A percentile compares a stretch with the other conserved stretches of the same genome.
These are phyloP conservation scores for Metschnikowia lunata DNA, from an alignment of 805 yeast genomes.

Conservation along the genomic window DNA sequence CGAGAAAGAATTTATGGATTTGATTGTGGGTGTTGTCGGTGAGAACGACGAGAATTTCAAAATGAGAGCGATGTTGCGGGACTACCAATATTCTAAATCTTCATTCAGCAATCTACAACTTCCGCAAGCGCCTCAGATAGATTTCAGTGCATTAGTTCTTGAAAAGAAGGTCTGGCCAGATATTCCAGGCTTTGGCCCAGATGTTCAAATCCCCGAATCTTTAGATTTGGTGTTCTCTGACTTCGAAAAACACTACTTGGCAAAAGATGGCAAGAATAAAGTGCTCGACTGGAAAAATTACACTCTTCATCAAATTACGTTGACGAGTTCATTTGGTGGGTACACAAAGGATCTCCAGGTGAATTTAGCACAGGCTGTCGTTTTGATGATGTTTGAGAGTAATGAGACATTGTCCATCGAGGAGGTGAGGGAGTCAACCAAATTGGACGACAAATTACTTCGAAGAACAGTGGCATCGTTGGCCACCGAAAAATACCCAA, in stretches of 20 bases:
- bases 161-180: conserved; percentile 40
- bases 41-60: conserved; percentile 27
- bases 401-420: conserved; percentile 16
- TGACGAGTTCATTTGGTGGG: conserved; percentile 28
- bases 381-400: conserved; percentile 36
- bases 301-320: conserved; percentile 37
- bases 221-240: conserved; percentile 18
- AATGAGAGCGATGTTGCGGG: conserved; percentile 32
- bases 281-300: conserved; percentile 40
- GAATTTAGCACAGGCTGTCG: conserved; percentile 42
- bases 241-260: conserved; percentile 21
- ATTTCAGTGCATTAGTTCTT: conserved; percentile 30
- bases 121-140: conserved; percentile 9
- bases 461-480: conserved; percentile 27
- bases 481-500: conserved; percentile 27
- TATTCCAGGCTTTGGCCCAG: conserved; percentile 23
- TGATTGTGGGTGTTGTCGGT: conserved; percentile 26
- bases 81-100: conserved; percentile 21
- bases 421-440: conserved; percentile 23
- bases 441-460: conserved; percentile 31
- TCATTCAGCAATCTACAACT: conserved; percentile 11
- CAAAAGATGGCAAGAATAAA: conserved; percentile 21
- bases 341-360: conserved; percentile 32
- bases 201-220: conserved; percentile 22
- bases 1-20: conserved; percentile 24